Conservation (phyloP, 805 yeast species). For the Candida ficus region DNA sequence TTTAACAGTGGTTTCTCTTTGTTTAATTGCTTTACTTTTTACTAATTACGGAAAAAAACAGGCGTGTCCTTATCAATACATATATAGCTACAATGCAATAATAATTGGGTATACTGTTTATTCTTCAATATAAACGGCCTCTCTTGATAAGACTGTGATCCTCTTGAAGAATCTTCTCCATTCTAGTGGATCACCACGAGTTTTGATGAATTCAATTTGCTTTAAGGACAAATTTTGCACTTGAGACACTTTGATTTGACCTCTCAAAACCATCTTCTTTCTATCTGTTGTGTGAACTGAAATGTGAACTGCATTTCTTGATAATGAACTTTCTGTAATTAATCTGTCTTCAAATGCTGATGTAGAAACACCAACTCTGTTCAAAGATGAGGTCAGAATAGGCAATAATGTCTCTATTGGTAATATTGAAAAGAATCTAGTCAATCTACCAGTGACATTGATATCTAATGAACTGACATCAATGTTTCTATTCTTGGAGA, state of each 20-base stretch:
- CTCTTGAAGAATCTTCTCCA: slow-evolving; percentile 66
- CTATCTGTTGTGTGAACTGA: slow-evolving; percentile 38
- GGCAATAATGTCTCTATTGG: slow-evolving; percentile 40
- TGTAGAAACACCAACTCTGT: slow-evolving; percentile 35
- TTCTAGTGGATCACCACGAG: slow-evolving; percentile 65
- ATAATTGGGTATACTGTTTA: too few species aligned
- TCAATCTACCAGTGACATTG: slow-evolving; percentile 39
- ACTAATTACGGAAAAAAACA: neutral
- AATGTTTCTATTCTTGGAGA: slow-evolving; percentile 24
- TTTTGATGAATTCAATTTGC: slow-evolving; percentile 49
- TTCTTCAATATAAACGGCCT: slow-evolving; percentile 42
- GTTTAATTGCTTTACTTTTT: neutral
- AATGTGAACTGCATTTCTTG: slow-evolving; percentile 14
- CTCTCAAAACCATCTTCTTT: slow-evolving; percentile 39
- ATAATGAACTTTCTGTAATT: slow-evolving; percentile 8
- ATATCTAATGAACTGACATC: slow-evolving; percentile 5
- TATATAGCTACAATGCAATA: too few species aligned
- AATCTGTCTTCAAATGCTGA: slow-evolving; percentile 12
- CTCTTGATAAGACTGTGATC: slow-evolving; percentile 52
- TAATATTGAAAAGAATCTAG: slow-evolving; percentile 44
- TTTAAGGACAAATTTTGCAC: slow-evolving; percentile 36
- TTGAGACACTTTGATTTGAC: slow-evolving; percentile 39
- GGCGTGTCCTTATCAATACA: neutral
- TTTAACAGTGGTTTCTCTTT: too few species aligned
- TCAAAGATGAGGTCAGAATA: slow-evolving; percentile 36